A percentile compares a stretch with the other conserved stretches of the same genome.
Evolutionary conservation across 1,139 yeast species (phyloP).

Genomic region (Hansenula sp.): DNA sequence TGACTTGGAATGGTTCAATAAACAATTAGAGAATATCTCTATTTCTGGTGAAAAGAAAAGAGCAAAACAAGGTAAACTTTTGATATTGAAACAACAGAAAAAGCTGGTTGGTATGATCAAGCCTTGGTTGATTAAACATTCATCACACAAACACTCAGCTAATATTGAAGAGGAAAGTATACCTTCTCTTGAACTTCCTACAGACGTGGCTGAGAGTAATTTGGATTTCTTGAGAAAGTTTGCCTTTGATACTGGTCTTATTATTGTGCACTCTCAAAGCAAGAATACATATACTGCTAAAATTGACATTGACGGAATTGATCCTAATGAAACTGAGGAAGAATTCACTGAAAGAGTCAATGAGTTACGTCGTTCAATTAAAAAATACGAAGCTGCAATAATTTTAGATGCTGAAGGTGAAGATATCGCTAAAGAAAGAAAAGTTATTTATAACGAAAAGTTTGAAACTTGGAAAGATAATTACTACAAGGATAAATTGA

Average conservation of each 20-base stretch:
- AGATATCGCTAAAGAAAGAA: conserved; percentile 57
- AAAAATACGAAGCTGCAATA: conserved; percentile 70
- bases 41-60: conserved; percentile 67
- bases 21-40: conserved; percentile 76
- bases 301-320: conserved; percentile 72
- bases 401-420: conserved; percentile 57
- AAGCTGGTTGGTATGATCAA: conserved; percentile 49
- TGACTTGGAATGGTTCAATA: conserved; percentile 89
- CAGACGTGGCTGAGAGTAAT: conserved; percentile 41
- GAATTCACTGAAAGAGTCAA: conserved; percentile 48
- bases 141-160: conserved; percentile 27
- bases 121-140: conserved; percentile 61
- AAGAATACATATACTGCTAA: conserved; percentile 50
- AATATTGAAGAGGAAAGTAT: conserved; percentile 39
- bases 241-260: conserved; percentile 62
- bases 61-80: conserved; percentile 58
- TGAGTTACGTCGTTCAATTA: conserved; percentile 38
- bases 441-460: conserved; percentile 63
- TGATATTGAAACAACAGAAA: conserved; percentile 70
- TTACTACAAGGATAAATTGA: conserved; percentile 76
- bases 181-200: conserved; percentile 44
- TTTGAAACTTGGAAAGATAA: conserved; percentile 78
- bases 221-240: conserved; percentile 57
- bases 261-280: conserved; percentile 57
- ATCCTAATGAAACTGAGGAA: conserved; percentile 58